phyloP scores from a whole-genome alignment of 2,329 filamentous ascomycete genomes.

The Chalara sp. region DNA sequence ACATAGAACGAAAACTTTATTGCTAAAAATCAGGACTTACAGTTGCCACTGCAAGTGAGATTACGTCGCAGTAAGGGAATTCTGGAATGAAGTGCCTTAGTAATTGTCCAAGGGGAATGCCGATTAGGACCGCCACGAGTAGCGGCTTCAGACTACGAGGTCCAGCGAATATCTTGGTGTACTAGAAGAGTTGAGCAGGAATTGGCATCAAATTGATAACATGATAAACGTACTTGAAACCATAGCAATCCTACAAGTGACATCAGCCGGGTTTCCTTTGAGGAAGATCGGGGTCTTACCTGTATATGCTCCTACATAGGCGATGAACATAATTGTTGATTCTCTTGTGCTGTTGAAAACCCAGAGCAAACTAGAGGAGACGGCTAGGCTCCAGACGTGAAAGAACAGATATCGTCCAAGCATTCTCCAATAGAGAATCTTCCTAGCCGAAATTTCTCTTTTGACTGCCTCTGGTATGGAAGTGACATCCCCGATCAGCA shows the following conservation, averaged over 20 bases:
- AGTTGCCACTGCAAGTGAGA: conserved; percentile 40
- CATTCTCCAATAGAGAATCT: conserved; percentile 25
- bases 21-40: conserved; percentile 41
- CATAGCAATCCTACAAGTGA: background rate
- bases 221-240: background rate
- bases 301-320: conserved; percentile 27
- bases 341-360: conserved; percentile 36
- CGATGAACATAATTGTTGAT: conserved; percentile 41
- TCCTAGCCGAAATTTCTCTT: conserved; percentile 26
- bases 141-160: conserved; percentile 41
- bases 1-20: background rate
- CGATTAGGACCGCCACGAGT: conserved; percentile 36
- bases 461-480: conserved; percentile 3
- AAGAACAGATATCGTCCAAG: conserved; percentile 39
- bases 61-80: conserved; percentile 39
- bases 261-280: conserved; percentile 2
- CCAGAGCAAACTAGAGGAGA: conserved; percentile 42
- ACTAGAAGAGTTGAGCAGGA: conserved; percentile 22
- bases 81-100: conserved; percentile 32
- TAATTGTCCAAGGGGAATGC: conserved; percentile 38
- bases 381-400: conserved; percentile 27
- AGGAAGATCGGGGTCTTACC: conserved; percentile 33
- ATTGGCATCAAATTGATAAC: too few species aligned
- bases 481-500: conserved; percentile 2
- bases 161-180: conserved; percentile 45